A percentile compares a stretch with the other conserved stretches of the same genome.
Evolutionary conservation across 805 yeast genomes (phyloP).

Genomic region (Wickerhamomyces mucosus): DNA sequence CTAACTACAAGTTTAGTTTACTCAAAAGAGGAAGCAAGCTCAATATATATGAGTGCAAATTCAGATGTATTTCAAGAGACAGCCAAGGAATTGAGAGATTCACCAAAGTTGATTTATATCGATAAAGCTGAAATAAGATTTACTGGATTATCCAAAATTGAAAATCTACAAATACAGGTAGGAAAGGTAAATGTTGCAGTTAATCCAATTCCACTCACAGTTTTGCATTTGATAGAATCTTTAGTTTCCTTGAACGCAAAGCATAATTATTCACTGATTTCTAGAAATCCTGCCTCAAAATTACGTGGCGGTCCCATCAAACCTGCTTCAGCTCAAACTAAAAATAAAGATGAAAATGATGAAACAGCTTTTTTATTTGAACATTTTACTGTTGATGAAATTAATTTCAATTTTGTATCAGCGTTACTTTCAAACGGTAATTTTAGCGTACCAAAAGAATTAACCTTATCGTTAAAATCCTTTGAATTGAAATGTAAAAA

Average conservation of each 20-base stretch:
- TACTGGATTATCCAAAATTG: constrained; percentile 32
- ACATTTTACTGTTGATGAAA: constrained; percentile 26
- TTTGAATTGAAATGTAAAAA: constrained; percentile 35
- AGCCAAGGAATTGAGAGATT: constrained; percentile 6
- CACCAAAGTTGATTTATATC: constrained; percentile 14
- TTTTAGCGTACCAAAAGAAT: constrained; percentile 28
- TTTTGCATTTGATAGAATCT: constrained; percentile 19
- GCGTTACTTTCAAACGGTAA: constrained; percentile 32
- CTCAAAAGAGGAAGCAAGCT: constrained; percentile 59
- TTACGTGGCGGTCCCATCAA: background rate
- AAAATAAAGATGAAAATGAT: background rate
- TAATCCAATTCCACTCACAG: constrained; percentile 24
- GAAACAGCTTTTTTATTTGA: constrained; percentile 22
- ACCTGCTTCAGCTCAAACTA: background rate
- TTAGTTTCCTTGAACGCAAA: constrained; percentile 8
- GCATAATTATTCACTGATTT: constrained; percentile 4
- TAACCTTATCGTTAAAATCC: constrained; percentile 20
- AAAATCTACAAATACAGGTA: constrained; percentile 25
- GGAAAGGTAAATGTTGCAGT: constrained; percentile 31
- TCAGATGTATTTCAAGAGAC: constrained; percentile 34
- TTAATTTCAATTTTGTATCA: constrained; percentile 37
- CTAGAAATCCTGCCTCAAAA: constrained; percentile 2
- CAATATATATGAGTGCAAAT: constrained; percentile 77
- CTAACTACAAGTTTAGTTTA: constrained; percentile 50
- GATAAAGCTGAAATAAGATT: constrained; percentile 34